Evolutionary conservation across 805 yeast species (phyloP).

Genomic region (Debaryomyces castellii): DNA sequence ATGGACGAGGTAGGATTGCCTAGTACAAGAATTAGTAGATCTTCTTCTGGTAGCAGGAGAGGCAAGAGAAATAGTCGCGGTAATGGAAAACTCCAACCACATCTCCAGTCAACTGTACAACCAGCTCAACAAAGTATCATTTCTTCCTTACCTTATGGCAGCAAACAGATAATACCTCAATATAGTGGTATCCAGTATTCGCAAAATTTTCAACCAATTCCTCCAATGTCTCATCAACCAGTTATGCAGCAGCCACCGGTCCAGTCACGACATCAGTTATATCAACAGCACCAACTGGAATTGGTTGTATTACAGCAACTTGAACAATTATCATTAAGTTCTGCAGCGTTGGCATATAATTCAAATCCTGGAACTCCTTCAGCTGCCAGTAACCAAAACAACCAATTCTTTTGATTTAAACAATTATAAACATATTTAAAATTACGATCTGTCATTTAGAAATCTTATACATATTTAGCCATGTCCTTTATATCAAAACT

Average conservation of each 20-base stretch:
- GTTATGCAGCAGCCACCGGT: conserved; percentile 4
- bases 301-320: conserved; percentile 44
- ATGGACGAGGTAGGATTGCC: conserved; percentile 88
- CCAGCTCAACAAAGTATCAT: conserved; percentile 4
- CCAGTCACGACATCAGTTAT: conserved; percentile 2
- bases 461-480: neutral
- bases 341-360: conserved; percentile 47
- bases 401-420: conserved; percentile 17
- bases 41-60: conserved; percentile 21
- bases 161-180: neutral
- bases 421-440: neutral
- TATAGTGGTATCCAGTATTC: conserved; percentile 2
- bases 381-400: conserved; percentile 19
- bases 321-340: conserved; percentile 45
- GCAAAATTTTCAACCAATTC: conserved; percentile 2
- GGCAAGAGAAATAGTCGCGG: conserved; percentile 19
- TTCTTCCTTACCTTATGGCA: neutral
- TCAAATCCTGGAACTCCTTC: conserved; percentile 44
- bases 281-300: conserved; percentile 23
- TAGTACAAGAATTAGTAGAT: conserved; percentile 29
- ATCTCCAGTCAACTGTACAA: neutral
- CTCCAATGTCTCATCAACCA: conserved; percentile 3
- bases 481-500: neutral
- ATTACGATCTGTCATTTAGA: neutral
- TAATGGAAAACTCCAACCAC: neutral